Base-by-base conservation (phyloP, 2,329 filamentous ascomycete species). In the Penicillium concentricum region DNA sequence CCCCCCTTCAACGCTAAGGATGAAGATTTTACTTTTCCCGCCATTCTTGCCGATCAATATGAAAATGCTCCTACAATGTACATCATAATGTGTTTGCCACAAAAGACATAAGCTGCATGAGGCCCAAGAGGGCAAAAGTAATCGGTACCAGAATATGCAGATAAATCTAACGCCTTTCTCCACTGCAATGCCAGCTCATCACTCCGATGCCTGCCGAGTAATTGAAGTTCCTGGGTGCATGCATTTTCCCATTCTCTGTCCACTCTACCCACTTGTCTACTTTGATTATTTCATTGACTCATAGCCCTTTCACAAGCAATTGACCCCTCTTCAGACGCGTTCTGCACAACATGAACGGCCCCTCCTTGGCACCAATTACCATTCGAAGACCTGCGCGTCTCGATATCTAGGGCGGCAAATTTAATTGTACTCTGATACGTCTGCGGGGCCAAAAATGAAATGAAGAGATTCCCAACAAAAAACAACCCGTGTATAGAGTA, bases 131-230 rank as follows among this genome's bases (percentile, higher is more conserved):
- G 63, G 64, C 38, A 61, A 65, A 51, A 13, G 53, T 43, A 42
- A 53, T 56, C 46, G 41, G 5, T 35, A 59, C 30, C 15, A 47
- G 32, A 30, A 38, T 52, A 54, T 45, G 49, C 57, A 55, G 53
- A 61, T 62, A 52, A 56, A 54, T 43, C 32, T 34, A 57, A 56
- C 54, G 56, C 49, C 50, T 44, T 76, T 76, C 74, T 79, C 74
- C 73, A 73, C 61, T 57, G 65, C 55, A 47, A 75, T 89, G 87
- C 85, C 87, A 89, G 84, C 87, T 86, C 87, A 89, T 88, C 86
- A 85, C 75, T 89, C 81, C 81, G 79, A 70, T 74, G 70, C 64
- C 66, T 69, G 66, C 72, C 69, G 69, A 64, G 58, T 63, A 66
- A 65, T 57, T 51, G 38, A 51, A 10, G 20, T 26, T 15, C 7